A percentile compares a stretch with the other conserved stretches of the same genome.
phyloP scores from a whole-genome alignment of 768 basidiomycete genomes.

The Lentinula edodes region DNA sequence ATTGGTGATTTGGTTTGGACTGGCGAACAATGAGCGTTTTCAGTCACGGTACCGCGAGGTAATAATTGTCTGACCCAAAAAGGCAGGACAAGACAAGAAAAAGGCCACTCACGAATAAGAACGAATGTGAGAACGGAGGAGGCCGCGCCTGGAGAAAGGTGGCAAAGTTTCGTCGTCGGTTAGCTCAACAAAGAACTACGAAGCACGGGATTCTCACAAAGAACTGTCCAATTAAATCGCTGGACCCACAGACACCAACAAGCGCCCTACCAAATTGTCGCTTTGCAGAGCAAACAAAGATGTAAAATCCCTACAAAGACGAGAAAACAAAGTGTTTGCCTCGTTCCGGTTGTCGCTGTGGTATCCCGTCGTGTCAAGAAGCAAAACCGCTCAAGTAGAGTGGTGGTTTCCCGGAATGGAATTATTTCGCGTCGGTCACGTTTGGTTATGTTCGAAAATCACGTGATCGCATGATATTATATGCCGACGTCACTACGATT shows the following conservation, averaged over 20 bases:
- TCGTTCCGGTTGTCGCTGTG: not conserved
- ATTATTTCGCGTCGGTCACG: not conserved
- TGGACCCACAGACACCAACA: constrained; percentile 8
- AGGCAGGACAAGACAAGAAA: not conserved
- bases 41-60: constrained; percentile 8
- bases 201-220: constrained; percentile 21
- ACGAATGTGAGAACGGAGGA: constrained; percentile 64
- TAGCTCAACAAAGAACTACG: constrained; percentile 10
- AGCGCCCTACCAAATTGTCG: constrained; percentile 27
- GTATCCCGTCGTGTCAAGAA: not conserved
- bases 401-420: not conserved
- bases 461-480: not conserved
- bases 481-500: not conserved
- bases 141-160: constrained; percentile 51
- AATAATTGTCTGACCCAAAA: not conserved
- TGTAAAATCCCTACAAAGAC: constrained; percentile 8
- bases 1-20: not conserved
- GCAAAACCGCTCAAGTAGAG: not conserved
- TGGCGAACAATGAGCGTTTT: constrained; percentile 24
- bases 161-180: constrained; percentile 1
- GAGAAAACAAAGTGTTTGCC: not conserved
- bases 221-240: constrained; percentile 31
- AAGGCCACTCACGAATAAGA: constrained; percentile 42
- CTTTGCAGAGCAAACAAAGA: not conserved
- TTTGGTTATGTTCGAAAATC: not conserved